Evolutionary conservation across 352 stramenopile species (phyloP).

Genomic region (Globisporangium yorkense): DNA sequence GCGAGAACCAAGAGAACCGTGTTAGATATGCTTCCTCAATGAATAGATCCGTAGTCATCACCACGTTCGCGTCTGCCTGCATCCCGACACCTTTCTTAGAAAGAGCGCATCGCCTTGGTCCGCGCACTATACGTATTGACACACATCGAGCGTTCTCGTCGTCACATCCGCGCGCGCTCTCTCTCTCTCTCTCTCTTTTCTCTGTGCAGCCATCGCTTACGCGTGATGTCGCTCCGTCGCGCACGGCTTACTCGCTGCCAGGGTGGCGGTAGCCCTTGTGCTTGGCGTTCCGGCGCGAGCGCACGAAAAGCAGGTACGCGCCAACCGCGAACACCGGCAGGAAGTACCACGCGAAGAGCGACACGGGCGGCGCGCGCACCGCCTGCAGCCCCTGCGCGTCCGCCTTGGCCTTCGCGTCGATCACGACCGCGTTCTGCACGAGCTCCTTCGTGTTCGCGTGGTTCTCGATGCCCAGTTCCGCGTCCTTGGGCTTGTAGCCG

Average conservation of each 20-base stretch:
- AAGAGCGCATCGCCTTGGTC: not conserved
- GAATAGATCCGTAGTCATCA: not conserved
- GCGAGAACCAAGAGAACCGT: not conserved
- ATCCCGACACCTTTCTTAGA: too few relatives aligned
- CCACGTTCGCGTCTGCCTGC: too few relatives aligned
- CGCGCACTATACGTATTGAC: not conserved
- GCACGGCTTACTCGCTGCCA: conserved; percentile 1
- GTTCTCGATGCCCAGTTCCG: conserved; percentile 58
- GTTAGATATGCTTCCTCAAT: not conserved
- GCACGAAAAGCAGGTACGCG: conserved; percentile 61
- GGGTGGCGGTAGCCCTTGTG: conserved; percentile 12
- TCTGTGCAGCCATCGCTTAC: not conserved
- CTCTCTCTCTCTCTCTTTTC: not conserved
- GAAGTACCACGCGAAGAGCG: conserved; percentile 79
- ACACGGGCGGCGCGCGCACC: conserved; percentile 46
- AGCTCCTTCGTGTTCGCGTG: conserved; percentile 49
- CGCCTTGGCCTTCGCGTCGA: conserved; percentile 28
- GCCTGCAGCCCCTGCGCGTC: conserved; percentile 34
- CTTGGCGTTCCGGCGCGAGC: conserved; percentile 21
- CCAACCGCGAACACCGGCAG: conserved; percentile 58
- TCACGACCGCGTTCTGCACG: conserved; percentile 15
- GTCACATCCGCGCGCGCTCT: too few relatives aligned
- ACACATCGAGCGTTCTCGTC: not conserved
- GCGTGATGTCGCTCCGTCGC: not conserved
- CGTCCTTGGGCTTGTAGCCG: conserved; percentile 59